phyloP scores from a whole-genome alignment of 768 basidiomycete genomes.

The Pisolithus marmoratus region DNA sequence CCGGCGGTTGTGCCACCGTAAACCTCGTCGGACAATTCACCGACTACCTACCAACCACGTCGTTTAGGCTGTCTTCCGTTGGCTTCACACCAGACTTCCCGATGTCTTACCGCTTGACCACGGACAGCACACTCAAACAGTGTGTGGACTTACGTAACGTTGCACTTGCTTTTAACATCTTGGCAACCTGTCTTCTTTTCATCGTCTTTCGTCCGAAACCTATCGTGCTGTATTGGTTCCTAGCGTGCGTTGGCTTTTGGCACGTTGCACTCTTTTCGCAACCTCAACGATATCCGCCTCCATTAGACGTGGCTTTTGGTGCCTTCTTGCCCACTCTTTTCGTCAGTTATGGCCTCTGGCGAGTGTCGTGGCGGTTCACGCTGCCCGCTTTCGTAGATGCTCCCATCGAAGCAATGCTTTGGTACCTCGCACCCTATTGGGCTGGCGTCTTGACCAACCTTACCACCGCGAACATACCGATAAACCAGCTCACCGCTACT shows the following conservation, averaged over 20 bases:
- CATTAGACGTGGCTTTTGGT: constrained; percentile 65
- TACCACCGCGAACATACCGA: constrained; percentile 66
- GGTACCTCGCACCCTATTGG: constrained; percentile 78
- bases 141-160: constrained; percentile 67
- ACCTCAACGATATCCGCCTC: constrained; percentile 59
- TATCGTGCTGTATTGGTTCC: constrained; percentile 65
- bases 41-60: constrained; percentile 51
- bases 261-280: constrained; percentile 78
- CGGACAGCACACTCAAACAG: constrained; percentile 43
- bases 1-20: constrained; percentile 74
- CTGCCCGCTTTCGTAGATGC: constrained; percentile 61
- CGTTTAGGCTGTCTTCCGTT: constrained; percentile 62
- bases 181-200: constrained; percentile 63
- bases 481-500: constrained; percentile 64
- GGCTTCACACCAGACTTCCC: constrained; percentile 76
- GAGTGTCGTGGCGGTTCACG: constrained; percentile 66
- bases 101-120: constrained; percentile 54
- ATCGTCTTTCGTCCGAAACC: constrained; percentile 66
- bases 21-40: constrained; percentile 70
- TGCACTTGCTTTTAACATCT: constrained; percentile 69
- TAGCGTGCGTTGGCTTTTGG: constrained; percentile 85
- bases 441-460: constrained; percentile 70
- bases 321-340: constrained; percentile 77
- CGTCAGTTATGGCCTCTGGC: constrained; percentile 76
- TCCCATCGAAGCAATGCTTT: constrained; percentile 67